These are phyloP conservation scores for Pseudocercospora fuligena DNA, from an alignment of 2,329 filamentous ascomycete genomes.

Conservation along the genomic window DNA sequence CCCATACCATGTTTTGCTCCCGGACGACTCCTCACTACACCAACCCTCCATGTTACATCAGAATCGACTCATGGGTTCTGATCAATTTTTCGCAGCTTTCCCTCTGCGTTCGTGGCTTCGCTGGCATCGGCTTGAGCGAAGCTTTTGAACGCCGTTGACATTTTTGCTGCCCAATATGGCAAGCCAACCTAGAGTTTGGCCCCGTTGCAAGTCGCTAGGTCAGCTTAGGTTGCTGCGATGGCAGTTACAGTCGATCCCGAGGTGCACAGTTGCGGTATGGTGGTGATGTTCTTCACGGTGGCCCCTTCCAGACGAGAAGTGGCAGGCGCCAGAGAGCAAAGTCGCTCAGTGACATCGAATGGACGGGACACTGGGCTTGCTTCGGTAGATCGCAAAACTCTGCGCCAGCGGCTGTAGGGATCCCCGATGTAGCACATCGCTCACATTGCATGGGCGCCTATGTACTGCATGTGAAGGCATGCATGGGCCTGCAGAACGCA, in stretches of 20 bases:
- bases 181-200: background rate
- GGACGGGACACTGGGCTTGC: background rate
- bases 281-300: too few relatives aligned
- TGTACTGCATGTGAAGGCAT: background rate
- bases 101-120: background rate
- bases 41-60: background rate
- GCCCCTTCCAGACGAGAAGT: too few relatives aligned
- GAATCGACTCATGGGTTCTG: background rate
- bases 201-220: background rate
- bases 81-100: background rate
- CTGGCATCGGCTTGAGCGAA: background rate
- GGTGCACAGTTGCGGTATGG: background rate
- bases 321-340: too few relatives aligned
- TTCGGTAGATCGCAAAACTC: slow-evolving; percentile 1
- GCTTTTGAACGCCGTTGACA: background rate
- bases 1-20: background rate
- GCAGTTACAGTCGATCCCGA: background rate
- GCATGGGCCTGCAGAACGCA: background rate
- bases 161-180: background rate
- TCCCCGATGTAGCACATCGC: background rate
- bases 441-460: background rate
- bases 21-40: background rate
- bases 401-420: background rate
- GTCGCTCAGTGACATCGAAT: background rate
- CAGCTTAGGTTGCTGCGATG: background rate